Evolutionary conservation across 1,284 basidiomycete genomes (phyloP), one percentile per base, ranked within the genome.

Genomic region (Trametes hirsuta): DNA sequence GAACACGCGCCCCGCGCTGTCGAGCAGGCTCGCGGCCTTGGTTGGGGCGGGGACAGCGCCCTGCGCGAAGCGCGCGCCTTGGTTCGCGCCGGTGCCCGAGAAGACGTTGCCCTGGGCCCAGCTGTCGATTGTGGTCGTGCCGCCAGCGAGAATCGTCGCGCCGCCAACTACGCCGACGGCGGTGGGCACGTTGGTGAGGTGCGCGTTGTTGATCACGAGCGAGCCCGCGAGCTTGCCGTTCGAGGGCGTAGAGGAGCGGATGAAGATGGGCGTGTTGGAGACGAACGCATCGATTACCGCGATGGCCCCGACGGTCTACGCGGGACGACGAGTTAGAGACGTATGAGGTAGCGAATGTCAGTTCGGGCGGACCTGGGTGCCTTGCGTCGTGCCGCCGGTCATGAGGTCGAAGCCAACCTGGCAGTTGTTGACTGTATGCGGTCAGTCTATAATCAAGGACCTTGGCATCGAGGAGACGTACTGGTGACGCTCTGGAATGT

Each of bases 81-180:
- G 65, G 55, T 74, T 76, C 2, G 79, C 75, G 12, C 88, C 85
- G 8, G 71, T 75, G 11, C 88, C 85, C 9, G 71, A 72, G 70
- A 82, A 91, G 37, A 87, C 77, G 65, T 91, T 88, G 34, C 89
- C 89, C 72, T 91, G 88, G 1, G 76, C 86, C 90, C 90, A 92
- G 18, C 84, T 82, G 0, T 74, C 69, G 68, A 92, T 90, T 0
- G 79, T 82, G 37, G 70, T 84, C 6, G 83, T 82, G 14, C 80
- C 82, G 34, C 84, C 88, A 47, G 66, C 72, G 56, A 85, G 79
- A 8, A 88, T 79, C 12, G 78, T 73, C 9, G 74, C 69, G 11
- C 86, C 86, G 35, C 75, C 76, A 15, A 75, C 74, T 37, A 85
- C 81, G 9, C 60, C 80, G 53, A 87, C 79, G 2, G 83, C 84